Evolutionary conservation across 1,139 yeast species (phyloP).

Genomic region (Suhomyces chickasaworum): DNA sequence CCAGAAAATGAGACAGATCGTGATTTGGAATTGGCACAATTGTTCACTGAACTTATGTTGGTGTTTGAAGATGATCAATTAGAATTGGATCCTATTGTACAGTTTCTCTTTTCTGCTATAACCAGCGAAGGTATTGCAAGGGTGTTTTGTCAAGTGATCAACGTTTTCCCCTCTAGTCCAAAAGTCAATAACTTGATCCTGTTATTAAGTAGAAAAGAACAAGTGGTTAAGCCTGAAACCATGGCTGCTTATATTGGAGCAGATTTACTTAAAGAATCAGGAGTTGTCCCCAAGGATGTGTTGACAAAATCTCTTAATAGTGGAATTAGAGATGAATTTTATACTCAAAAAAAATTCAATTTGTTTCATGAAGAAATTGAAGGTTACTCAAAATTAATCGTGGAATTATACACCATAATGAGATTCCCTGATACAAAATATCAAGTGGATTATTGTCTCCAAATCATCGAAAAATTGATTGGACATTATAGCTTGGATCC

Average conservation of each 20-base stretch:
- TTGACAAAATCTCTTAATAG: conserved; percentile 45
- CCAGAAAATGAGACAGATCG: conserved; percentile 11
- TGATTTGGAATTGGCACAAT: conserved; percentile 15
- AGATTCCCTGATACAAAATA: conserved; percentile 40
- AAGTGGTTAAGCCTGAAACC: conserved; percentile 41
- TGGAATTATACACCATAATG: conserved; percentile 51
- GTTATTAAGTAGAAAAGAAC: conserved; percentile 26
- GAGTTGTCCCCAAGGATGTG: conserved; percentile 41
- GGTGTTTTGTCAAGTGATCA: conserved; percentile 47
- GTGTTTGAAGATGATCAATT: conserved; percentile 31
- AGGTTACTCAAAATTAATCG: conserved; percentile 73
- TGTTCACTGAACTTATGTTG: conserved; percentile 44
- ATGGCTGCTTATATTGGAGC: conserved; percentile 38
- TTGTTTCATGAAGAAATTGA: conserved; percentile 77
- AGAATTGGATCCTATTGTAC: conserved; percentile 25
- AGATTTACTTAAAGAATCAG: conserved; percentile 39
- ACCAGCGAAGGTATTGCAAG: conserved; percentile 38
- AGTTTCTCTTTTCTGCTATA: conserved; percentile 34
- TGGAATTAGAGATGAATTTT: conserved; percentile 54
- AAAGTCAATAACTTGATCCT: conserved; percentile 32
- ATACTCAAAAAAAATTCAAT: conserved; percentile 73
- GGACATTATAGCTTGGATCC: conserved; percentile 85
- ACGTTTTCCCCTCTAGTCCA: conserved; percentile 43
- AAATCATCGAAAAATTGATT: conserved; percentile 57
- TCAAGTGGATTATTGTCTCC: conserved; percentile 50